Evolutionary conservation across 805 yeast genomes (phyloP).

Genomic region (Wickerhamiella bombiphila): DNA sequence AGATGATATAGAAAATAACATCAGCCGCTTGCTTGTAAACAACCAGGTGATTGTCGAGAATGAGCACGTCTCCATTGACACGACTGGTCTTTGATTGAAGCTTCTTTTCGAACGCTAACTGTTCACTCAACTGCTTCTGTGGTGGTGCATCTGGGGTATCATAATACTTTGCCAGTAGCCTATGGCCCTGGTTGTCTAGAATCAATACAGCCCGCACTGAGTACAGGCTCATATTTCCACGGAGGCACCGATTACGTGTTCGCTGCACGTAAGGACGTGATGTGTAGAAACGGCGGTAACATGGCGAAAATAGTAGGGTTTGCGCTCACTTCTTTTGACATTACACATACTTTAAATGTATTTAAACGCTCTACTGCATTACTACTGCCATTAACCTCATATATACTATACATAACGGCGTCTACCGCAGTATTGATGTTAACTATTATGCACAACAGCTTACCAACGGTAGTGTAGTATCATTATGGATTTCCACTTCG

Average conservation of each 20-base stretch:
- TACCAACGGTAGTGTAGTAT: no score
- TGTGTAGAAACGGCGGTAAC: no score
- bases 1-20: constrained; percentile 54
- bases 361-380: no score
- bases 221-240: constrained; percentile 38
- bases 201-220: constrained; percentile 68
- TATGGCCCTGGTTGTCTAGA: constrained; percentile 64
- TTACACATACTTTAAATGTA: no score
- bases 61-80: constrained; percentile 61
- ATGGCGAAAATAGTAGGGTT: no score
- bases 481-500: constrained; percentile 32
- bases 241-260: neutral
- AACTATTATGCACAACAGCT: no score
- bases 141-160: constrained; percentile 23
- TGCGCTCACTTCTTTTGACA: no score
- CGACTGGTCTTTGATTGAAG: constrained; percentile 66
- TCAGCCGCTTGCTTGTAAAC: constrained; percentile 82
- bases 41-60: constrained; percentile 64
- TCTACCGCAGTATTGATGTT: constrained; percentile 19
- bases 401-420: constrained; percentile 27
- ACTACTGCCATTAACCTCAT: no score
- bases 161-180: constrained; percentile 78
- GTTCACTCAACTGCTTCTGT: constrained; percentile 37
- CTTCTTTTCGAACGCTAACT: constrained; percentile 59
- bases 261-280: no score